Conservation (phyloP, 176 grass and related monocot genomes). For the Phyllostachys edulis region DNA sequence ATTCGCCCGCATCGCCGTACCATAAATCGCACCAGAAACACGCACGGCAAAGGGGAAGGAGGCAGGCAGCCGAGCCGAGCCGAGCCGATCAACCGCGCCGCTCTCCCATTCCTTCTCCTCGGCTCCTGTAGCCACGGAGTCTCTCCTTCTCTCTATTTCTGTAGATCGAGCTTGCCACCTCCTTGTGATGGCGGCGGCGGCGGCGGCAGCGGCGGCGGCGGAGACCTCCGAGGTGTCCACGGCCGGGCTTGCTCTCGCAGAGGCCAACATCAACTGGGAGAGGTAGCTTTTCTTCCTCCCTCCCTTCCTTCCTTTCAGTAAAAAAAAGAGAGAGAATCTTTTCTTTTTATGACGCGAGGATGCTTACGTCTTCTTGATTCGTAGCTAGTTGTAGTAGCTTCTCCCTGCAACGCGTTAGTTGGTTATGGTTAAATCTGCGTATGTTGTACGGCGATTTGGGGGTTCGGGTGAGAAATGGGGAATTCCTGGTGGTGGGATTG, state of each 20-base stretch:
- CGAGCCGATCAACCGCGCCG: neutral
- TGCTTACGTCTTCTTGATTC: neutral
- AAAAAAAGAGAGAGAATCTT: neutral
- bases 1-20: slow-evolving; percentile 16
- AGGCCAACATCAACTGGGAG: slow-evolving; percentile 92
- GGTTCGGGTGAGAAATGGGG: neutral
- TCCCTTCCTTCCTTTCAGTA: neutral
- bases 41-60: neutral
- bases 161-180: neutral
- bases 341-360: neutral
- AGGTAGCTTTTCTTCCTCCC: slow-evolving; percentile 36
- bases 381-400: neutral
- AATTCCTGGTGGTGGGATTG: neutral
- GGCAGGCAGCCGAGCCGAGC: neutral
- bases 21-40: neutral
- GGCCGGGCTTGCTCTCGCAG: slow-evolving; percentile 63
- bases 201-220: slow-evolving; percentile 33
- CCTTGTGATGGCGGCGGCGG: slow-evolving; percentile 24
- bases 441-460: neutral
- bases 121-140: neutral
- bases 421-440: neutral
- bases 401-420: neutral
- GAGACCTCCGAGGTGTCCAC: slow-evolving; percentile 51
- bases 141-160: neutral
- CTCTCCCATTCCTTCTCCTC: neutral